phyloP scores from a whole-genome alignment of 2,329 filamentous ascomycete species.

The Cladosporium sp. region DNA sequence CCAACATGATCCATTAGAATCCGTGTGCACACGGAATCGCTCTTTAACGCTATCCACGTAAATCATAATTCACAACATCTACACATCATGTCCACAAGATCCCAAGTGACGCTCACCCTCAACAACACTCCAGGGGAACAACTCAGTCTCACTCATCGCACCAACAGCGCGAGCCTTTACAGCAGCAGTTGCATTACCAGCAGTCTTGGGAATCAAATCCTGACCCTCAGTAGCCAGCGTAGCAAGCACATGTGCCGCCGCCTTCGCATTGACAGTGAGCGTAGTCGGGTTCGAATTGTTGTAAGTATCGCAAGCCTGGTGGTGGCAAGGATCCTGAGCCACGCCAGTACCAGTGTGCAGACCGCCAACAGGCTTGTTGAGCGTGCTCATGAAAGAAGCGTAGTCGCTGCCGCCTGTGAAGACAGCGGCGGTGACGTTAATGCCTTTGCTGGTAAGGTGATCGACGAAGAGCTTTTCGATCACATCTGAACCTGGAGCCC shows the following conservation, averaged over 20 bases:
- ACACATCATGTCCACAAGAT: slow-evolving; percentile 13
- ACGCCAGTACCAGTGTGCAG: slow-evolving; percentile 34
- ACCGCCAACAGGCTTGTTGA: slow-evolving; percentile 36
- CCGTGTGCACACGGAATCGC: too few species aligned
- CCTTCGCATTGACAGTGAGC: slow-evolving; percentile 14
- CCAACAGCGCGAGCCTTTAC: slow-evolving; percentile 11
- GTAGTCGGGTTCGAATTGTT: slow-evolving; percentile 28
- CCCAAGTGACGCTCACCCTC: slow-evolving; percentile 12
- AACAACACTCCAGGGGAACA: slow-evolving; percentile 14
- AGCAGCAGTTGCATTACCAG: slow-evolving; percentile 33
- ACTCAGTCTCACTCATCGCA: slow-evolving; percentile 5
- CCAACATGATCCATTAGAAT: too few species aligned
- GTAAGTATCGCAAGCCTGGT: slow-evolving; percentile 32
- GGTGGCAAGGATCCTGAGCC: slow-evolving; percentile 37
- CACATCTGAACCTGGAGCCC: slow-evolving; percentile 61
- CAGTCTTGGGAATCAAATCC: slow-evolving; percentile 36
- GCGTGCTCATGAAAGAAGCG: slow-evolving; percentile 33
- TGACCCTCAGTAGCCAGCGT: slow-evolving; percentile 20
- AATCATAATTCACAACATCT: too few species aligned
- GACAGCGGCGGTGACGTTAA: slow-evolving; percentile 29
- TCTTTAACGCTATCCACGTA: too few species aligned
- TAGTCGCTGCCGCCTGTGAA: slow-evolving; percentile 38
- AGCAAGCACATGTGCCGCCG: slow-evolving; percentile 11
- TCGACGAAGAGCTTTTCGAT: slow-evolving; percentile 25
- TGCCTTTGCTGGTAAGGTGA: slow-evolving; percentile 28